These are phyloP conservation scores for Lactarius hatsudake DNA, from an alignment of 768 basidiomycete genomes.

Conservation along the genomic window DNA sequence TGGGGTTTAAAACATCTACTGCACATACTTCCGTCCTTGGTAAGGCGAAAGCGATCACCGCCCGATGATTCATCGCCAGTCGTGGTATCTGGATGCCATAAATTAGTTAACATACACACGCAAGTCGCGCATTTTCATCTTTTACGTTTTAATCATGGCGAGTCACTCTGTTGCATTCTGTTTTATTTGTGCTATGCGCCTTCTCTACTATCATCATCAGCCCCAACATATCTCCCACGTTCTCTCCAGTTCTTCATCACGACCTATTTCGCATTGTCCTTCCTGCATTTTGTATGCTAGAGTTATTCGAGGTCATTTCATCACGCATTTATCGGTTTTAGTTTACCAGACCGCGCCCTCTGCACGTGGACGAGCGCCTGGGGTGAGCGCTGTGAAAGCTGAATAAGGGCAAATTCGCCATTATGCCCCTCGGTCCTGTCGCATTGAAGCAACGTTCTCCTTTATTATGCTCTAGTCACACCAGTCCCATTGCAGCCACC, in stretches of 20 bases:
- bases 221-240: constrained; percentile 10
- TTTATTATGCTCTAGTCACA: neutral
- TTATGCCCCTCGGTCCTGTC: neutral
- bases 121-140: constrained; percentile 12
- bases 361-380: neutral
- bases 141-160: constrained; percentile 11
- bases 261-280: constrained; percentile 16
- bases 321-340: neutral
- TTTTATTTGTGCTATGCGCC: constrained; percentile 19
- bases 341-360: neutral
- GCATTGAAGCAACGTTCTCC: neutral
- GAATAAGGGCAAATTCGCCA: constrained; percentile 11
- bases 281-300: constrained; percentile 26
- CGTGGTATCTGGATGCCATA: constrained; percentile 17
- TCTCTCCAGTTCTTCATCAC: constrained; percentile 14
- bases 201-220: constrained; percentile 16
- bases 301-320: constrained; percentile 20
- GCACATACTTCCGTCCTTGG: constrained; percentile 43
- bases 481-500: neutral
- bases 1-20: constrained; percentile 88
- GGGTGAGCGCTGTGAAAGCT: constrained; percentile 3
- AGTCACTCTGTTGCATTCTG: constrained; percentile 8
- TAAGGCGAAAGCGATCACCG: constrained; percentile 15
- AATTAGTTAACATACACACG: constrained; percentile 12
- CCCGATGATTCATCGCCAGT: constrained; percentile 17